Evolutionary conservation across 2,329 filamentous ascomycete genomes (phyloP), one percentile per base, ranked within the genome.

Genomic region (Leptodontidium sp.): DNA sequence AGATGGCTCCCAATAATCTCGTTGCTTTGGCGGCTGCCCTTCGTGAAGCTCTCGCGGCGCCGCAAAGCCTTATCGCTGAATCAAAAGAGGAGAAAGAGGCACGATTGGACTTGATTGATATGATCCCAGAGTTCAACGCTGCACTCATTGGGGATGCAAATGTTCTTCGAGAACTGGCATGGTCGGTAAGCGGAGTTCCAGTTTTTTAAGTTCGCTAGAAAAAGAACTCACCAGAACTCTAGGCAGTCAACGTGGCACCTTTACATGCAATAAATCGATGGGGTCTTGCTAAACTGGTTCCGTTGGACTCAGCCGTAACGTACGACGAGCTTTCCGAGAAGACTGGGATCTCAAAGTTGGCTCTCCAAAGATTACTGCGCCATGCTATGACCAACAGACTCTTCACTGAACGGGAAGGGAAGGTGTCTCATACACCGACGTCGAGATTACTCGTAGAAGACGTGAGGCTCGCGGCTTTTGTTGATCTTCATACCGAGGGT

Each of bases 111-210:
- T 45, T 64, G 24, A 62, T 65, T 24, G 52, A 67, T 32, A 40
- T 68, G 55, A 63, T 65, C 4, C 65, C 65, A n/a, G 65, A 55
- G 9, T 61, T 67, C 11, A 67, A 67, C 26, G 55, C 55, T 2
- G 58, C 57, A 40, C 24, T 67, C 4, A n/a, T 67, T 8, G 65
- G 65, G 14, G 58, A 67, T 45, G 49, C 45, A 24, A 50, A 61
- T 14, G 26, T 53, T 15, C 57, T 67, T 15, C 65, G 58, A 43
- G 65, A 67, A 32, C 14, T 62, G 17, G 65, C 68, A 1, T 65
- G 63, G 53, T 57, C 62, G 49, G 62, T 64, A 32, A 55, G 62
- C 38, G 6, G 17, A 52, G 2, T 21, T 12, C 21, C 29, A 17
- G 4, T 40, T 15, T 35, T 35, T 35, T 4, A 55, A 8, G 43